A percentile compares a stretch with the other conserved stretches of the same genome.
Evolutionary conservation across 352 stramenopile genomes (phyloP).

Genomic region (Phytopythium boreale): DNA sequence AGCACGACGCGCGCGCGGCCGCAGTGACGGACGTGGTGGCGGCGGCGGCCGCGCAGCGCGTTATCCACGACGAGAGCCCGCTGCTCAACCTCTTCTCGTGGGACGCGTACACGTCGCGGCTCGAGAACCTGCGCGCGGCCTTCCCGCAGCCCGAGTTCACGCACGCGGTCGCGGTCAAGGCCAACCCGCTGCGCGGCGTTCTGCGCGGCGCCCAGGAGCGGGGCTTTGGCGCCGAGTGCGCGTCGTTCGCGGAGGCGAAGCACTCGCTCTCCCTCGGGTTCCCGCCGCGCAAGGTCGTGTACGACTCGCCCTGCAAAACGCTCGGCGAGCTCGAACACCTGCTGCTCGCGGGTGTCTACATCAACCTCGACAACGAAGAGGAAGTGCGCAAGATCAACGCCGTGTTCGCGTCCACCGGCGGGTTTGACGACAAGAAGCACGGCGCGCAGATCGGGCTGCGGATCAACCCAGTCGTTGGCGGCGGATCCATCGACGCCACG

Average conservation of each 20-base stretch:
- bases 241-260: slow-evolving; percentile 78
- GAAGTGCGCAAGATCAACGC: slow-evolving; percentile 80
- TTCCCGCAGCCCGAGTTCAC: slow-evolving; percentile 69
- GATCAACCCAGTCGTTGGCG: slow-evolving; percentile 90
- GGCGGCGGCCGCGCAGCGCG: slow-evolving; percentile 39
- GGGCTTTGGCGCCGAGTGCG: slow-evolving; percentile 78
- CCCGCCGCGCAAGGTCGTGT: slow-evolving; percentile 76
- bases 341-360: slow-evolving; percentile 74
- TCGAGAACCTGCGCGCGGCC: slow-evolving; percentile 46
- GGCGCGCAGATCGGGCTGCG: slow-evolving; percentile 78
- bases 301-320: slow-evolving; percentile 93
- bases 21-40: slow-evolving; percentile 44
- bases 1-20: slow-evolving; percentile 30
- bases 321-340: slow-evolving; percentile 74
- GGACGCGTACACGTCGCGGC: slow-evolving; percentile 54
- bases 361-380: slow-evolving; percentile 92
- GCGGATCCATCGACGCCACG: slow-evolving; percentile 79
- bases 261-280: slow-evolving; percentile 77
- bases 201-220: slow-evolving; percentile 43
- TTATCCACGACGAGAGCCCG: slow-evolving; percentile 54
- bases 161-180: slow-evolving; percentile 77
- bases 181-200: slow-evolving; percentile 70
- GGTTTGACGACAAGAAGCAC: slow-evolving; percentile 24
- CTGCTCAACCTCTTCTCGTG: slow-evolving; percentile 65
- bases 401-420: slow-evolving; percentile 42